Conservation (phyloP, 805 yeast species). For the Wickerhamiella hasegawae region DNA sequence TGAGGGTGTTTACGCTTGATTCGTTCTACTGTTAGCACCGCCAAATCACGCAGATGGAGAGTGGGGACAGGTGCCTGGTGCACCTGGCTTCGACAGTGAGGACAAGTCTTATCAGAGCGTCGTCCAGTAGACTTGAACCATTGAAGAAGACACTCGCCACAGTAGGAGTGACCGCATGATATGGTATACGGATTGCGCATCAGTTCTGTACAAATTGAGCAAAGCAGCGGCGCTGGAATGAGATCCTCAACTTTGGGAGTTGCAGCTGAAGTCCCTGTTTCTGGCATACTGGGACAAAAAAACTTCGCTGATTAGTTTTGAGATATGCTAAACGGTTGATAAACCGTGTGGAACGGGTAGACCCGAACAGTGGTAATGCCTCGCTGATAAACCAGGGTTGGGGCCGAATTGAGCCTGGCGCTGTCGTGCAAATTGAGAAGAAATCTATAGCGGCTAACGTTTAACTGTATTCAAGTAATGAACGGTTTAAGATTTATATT, state of each 20-base stretch:
- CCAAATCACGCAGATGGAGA: slow-evolving; percentile 9
- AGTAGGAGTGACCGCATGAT: slow-evolving; percentile 51
- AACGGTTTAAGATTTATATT: no score
- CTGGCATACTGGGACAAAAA: background rate
- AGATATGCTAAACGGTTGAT: background rate
- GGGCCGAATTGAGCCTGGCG: no score
- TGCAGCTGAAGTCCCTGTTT: background rate
- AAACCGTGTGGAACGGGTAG: no score
- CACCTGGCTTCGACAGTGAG: slow-evolving; percentile 12
- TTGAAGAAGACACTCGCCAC: slow-evolving; percentile 29
- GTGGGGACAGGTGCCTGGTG: slow-evolving; percentile 9
- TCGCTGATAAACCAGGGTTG: no score
- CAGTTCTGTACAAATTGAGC: slow-evolving; percentile 45
- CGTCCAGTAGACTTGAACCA: slow-evolving; percentile 16
- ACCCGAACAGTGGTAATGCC: no score
- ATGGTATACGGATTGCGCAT: slow-evolving; percentile 42
- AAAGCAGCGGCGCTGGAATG: slow-evolving; percentile 16
- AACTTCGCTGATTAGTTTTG: background rate
- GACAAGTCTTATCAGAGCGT: slow-evolving; percentile 12
- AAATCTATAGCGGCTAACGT: no score
- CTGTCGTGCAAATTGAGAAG: no score
- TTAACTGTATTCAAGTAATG: no score
- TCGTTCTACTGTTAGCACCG: slow-evolving; percentile 1
- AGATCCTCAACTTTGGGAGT: no score
- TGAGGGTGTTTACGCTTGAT: no score